A percentile compares a stretch with the other conserved stretches of the same genome.
Evolutionary conservation across 2,329 filamentous ascomycete species (phyloP).

Genomic region (Trichophyton verrucosum): DNA sequence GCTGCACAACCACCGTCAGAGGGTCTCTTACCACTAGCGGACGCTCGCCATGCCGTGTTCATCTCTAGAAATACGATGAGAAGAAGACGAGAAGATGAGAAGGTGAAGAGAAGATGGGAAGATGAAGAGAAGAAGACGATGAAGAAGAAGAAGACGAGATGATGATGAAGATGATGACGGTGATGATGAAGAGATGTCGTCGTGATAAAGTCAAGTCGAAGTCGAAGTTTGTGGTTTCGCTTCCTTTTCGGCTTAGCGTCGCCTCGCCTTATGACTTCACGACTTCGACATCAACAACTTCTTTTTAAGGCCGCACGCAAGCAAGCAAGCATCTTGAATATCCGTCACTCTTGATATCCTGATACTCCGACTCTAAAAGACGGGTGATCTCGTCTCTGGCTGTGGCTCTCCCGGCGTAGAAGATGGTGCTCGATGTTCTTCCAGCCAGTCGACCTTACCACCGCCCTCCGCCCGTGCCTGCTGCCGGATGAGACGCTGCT

Average conservation of each 20-base stretch:
- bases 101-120: not conserved
- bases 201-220: not conserved
- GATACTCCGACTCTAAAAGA: too few species aligned
- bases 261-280: not conserved
- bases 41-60: conserved; percentile 30
- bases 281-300: not conserved
- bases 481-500: conserved; percentile 87
- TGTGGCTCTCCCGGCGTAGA: not conserved
- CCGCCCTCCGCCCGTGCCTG: conserved; percentile 83
- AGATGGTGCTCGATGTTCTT: conserved; percentile 71
- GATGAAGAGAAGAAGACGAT: not conserved
- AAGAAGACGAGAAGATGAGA: not conserved
- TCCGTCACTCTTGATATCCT: too few species aligned
- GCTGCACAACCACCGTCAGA: too few species aligned
- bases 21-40: conserved; percentile 23
- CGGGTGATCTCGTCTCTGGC: too few species aligned
- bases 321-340: too few species aligned
- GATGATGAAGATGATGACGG: not conserved
- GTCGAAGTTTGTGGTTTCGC: not conserved
- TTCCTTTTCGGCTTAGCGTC: not conserved
- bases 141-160: not conserved
- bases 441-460: conserved; percentile 89
- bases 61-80: conserved; percentile 16
- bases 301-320: too few species aligned
- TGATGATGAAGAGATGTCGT: not conserved